A percentile compares a stretch with the other conserved stretches of the same genome.
Conservation (phyloP, 768 basidiomycete genomes). For the Russula sp. region DNA sequence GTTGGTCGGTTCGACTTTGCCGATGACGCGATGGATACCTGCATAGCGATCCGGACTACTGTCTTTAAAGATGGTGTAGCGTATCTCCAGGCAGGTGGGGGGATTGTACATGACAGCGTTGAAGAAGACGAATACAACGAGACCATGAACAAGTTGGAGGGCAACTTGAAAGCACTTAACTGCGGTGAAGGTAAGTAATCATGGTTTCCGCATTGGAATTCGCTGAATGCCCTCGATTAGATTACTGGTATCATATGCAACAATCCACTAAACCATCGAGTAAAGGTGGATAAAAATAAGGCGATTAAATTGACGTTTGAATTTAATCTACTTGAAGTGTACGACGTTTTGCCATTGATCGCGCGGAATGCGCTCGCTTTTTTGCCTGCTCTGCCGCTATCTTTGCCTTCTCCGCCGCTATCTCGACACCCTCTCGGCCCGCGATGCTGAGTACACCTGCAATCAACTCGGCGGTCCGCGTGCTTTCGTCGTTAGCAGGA, state of each 20-base stretch:
- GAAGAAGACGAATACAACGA: slow-evolving; percentile 98
- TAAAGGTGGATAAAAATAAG: neutral
- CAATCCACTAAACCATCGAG: slow-evolving; percentile 18
- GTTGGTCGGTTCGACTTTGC: slow-evolving; percentile 99
- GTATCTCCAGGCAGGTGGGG: slow-evolving; percentile 95
- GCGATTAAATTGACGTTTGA: neutral
- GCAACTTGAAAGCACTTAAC: slow-evolving; percentile 82
- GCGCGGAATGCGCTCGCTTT: slow-evolving; percentile 18
- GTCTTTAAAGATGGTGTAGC: slow-evolving; percentile 88
- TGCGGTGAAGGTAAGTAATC: slow-evolving; percentile 78
- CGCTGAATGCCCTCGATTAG: slow-evolving; percentile 41
- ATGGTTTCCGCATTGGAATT: slow-evolving; percentile 11
- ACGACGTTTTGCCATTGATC: slow-evolving; percentile 21
- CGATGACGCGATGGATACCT: slow-evolving; percentile 92
- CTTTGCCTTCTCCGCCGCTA: slow-evolving; percentile 40
- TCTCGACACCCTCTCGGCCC: slow-evolving; percentile 66
- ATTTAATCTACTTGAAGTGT: slow-evolving; percentile 26
- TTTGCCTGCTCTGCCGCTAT: slow-evolving; percentile 39
- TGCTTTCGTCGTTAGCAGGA: slow-evolving; percentile 95
- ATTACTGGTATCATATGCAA: slow-evolving; percentile 69
- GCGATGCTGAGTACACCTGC: slow-evolving; percentile 89
- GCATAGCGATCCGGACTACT: slow-evolving; percentile 98
- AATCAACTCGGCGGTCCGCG: slow-evolving; percentile 86
- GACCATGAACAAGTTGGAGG: slow-evolving; percentile 90
- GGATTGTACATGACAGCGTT: slow-evolving; percentile 94